Percentiles rank a stretch among this genome's conserved stretches.
Evolutionary conservation across 2,329 filamentous ascomycete species (phyloP).

Genomic region (Hymenoscyphus fraxineus): DNA sequence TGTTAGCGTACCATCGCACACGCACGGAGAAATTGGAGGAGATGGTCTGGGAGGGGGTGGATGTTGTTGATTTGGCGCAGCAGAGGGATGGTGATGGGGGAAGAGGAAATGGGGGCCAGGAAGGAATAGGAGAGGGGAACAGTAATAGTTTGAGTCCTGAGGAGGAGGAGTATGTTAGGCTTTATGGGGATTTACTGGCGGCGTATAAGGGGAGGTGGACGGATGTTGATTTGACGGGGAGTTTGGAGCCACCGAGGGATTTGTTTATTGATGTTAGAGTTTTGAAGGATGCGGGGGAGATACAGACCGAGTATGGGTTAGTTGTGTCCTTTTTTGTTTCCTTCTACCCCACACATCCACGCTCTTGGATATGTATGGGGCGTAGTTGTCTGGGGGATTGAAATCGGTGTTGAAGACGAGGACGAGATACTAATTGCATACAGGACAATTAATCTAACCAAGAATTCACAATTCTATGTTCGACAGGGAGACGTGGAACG

Average conservation of each 20-base stretch:
- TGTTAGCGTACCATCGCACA: constrained; percentile 89
- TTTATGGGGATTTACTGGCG: constrained; percentile 88
- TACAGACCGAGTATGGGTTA: constrained; percentile 98
- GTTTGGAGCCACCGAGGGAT: constrained; percentile 88
- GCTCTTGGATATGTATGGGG: not conserved
- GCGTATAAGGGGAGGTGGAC: constrained; percentile 98
- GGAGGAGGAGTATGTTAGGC: constrained; percentile 91
- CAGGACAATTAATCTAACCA: constrained; percentile 91
- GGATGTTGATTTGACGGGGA: constrained; percentile 92
- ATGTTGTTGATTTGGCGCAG: constrained; percentile 68
- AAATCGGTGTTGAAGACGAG: not conserved
- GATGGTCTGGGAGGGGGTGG: constrained; percentile 85
- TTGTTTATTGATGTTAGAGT: constrained; percentile 96
- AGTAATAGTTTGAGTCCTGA: constrained; percentile 86
- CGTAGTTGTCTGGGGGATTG: not conserved
- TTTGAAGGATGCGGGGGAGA: constrained; percentile 93
- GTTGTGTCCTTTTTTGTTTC: constrained; percentile 33
- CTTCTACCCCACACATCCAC: not conserved
- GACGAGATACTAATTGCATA: constrained; percentile 3
- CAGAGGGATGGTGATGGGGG: constrained; percentile 39
- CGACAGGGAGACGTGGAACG: constrained; percentile 93
- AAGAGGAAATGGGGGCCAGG: constrained; percentile 32
- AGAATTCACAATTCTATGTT: constrained; percentile 98
- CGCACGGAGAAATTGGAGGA: constrained; percentile 89
- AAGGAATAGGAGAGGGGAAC: constrained; percentile 45